Conservation (phyloP, 257 asterid species). For the Catharanthus roseus region DNA sequence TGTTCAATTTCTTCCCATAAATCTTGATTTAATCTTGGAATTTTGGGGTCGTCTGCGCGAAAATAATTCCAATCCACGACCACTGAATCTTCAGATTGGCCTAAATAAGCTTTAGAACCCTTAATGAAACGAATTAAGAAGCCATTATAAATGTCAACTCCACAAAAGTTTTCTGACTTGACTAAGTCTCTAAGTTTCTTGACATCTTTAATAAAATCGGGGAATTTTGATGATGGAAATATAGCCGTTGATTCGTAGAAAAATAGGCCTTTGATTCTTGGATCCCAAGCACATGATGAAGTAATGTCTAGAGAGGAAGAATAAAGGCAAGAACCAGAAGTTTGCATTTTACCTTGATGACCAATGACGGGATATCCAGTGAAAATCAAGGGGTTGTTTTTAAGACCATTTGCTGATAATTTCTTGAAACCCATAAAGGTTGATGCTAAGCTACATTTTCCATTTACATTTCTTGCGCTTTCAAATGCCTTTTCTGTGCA, state of each 20-base stretch:
- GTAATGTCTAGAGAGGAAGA: constrained; percentile 32
- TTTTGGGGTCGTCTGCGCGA: constrained; percentile 42
- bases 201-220: constrained; percentile 44
- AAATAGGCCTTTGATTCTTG: constrained; percentile 54
- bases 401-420: constrained; percentile 61
- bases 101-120: constrained; percentile 54
- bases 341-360: constrained; percentile 57
- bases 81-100: constrained; percentile 53
- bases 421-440: constrained; percentile 40
- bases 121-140: constrained; percentile 55
- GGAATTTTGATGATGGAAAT: constrained; percentile 35
- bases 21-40: constrained; percentile 56
- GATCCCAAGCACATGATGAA: constrained; percentile 69
- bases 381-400: constrained; percentile 61
- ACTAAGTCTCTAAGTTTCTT: constrained; percentile 43
- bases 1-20: constrained; percentile 89
- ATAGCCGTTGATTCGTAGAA: constrained; percentile 72
- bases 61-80: constrained; percentile 68
- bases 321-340: constrained; percentile 85
- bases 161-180: constrained; percentile 60
- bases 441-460: constrained; percentile 50
- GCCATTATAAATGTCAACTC: constrained; percentile 74
- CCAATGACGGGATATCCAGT: constrained; percentile 80
- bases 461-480: constrained; percentile 27
- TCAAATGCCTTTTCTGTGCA: constrained; percentile 60